phyloP scores from a whole-genome alignment of 1,284 basidiomycete species.

The Marasmius oreades region DNA sequence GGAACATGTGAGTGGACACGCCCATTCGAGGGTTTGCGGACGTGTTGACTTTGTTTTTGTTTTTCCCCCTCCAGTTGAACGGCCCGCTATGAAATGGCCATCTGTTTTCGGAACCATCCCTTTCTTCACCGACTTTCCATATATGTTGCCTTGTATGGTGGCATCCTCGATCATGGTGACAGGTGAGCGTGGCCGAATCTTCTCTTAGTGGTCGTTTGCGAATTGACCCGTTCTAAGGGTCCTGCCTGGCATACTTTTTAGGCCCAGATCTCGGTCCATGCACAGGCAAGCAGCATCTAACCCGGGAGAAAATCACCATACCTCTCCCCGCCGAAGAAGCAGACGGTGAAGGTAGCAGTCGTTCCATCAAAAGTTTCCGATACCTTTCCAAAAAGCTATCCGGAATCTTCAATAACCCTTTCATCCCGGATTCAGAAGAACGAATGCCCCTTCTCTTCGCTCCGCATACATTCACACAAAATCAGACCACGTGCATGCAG shows the following conservation, averaged over 20 bases:
- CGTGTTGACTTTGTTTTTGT: background rate
- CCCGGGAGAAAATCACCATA: background rate
- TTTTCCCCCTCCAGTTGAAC: slow-evolving; percentile 57
- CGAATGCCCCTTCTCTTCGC: background rate
- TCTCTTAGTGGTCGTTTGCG: slow-evolving; percentile 4
- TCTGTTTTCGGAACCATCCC: slow-evolving; percentile 59
- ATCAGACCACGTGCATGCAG: background rate
- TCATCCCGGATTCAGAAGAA: background rate
- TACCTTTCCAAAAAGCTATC: background rate
- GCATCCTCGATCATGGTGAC: slow-evolving; percentile 72
- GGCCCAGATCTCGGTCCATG: slow-evolving; percentile 89
- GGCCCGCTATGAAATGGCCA: slow-evolving; percentile 84
- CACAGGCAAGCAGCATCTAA: slow-evolving; percentile 17
- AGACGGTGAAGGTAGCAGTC: no score
- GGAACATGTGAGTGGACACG: slow-evolving; percentile 61
- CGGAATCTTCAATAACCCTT: background rate
- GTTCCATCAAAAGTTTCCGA: background rate
- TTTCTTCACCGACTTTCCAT: slow-evolving; percentile 83
- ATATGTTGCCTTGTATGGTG: slow-evolving; percentile 86
- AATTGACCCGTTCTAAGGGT: slow-evolving; percentile 44
- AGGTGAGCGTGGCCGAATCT: slow-evolving; percentile 44
- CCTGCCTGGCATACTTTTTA: slow-evolving; percentile 85
- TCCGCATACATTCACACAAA: background rate
- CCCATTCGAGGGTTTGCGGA: background rate
- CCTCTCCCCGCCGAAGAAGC: background rate